Evolutionary conservation across 2,329 filamentous ascomycete species (phyloP).

Genomic region (Phialemoniopsis sp.): DNA sequence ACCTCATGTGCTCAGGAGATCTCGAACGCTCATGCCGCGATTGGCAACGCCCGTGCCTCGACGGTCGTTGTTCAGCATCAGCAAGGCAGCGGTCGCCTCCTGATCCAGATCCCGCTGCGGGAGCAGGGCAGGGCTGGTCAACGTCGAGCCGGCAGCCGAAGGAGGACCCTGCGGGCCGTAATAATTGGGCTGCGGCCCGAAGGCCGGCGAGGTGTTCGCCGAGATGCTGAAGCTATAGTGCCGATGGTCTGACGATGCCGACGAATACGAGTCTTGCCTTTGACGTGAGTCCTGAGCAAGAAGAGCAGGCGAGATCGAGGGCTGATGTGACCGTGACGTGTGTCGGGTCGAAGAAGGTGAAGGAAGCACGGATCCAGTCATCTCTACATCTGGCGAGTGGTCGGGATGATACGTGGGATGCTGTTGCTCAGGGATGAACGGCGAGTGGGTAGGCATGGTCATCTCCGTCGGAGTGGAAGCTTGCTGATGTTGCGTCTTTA

Average conservation of each 20-base stretch:
- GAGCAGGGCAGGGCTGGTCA: conserved; percentile 54
- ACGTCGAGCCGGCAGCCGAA: conserved; percentile 42
- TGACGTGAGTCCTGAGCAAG: conserved; percentile 37
- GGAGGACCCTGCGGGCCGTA: conserved; percentile 23
- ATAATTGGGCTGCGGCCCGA: conserved; percentile 45
- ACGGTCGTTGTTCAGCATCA: conserved; percentile 84
- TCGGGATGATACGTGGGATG: conserved; percentile 31
- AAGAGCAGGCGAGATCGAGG: conserved; percentile 49
- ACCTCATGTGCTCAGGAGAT: conserved; percentile 46
- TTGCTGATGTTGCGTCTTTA: conserved; percentile 54
- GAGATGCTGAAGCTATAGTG: conserved; percentile 38
- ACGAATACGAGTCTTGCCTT: conserved; percentile 48
- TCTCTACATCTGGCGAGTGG: conserved; percentile 52
- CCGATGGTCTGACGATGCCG: conserved; percentile 46
- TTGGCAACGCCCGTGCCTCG: conserved; percentile 36
- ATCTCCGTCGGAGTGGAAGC: conserved; percentile 20
- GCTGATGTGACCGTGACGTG: conserved; percentile 27
- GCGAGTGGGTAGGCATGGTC: conserved; percentile 18
- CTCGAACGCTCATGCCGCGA: conserved; percentile 49
- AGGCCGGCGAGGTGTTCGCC: conserved; percentile 52
- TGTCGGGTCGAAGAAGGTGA: conserved; percentile 39
- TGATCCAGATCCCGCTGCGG: conserved; percentile 61
- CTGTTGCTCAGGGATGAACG: conserved; percentile 17
- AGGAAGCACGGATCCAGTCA: conserved; percentile 47
- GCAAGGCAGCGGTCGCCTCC: conserved; percentile 77